Percentiles rank a stretch among this genome's conserved stretches.
phyloP scores from a whole-genome alignment of 1,139 yeast genomes.

The Pichia sp. region DNA sequence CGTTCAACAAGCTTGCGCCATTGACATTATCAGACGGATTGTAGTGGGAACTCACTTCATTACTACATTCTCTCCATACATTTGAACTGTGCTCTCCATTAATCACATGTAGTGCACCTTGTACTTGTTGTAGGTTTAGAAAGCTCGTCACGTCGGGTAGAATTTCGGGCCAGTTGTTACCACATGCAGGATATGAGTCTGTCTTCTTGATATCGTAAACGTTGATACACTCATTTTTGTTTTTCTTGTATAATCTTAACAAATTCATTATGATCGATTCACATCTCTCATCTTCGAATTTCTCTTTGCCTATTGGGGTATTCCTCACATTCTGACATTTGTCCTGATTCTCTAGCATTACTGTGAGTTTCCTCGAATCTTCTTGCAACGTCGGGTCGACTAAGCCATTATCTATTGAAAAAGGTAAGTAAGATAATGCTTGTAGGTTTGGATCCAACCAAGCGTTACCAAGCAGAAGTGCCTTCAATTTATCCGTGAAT shows the following conservation, averaged over 20 bases:
- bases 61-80: constrained; percentile 76
- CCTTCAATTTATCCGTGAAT: constrained; percentile 46
- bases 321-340: constrained; percentile 54
- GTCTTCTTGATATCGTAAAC: constrained; percentile 72
- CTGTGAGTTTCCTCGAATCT: constrained; percentile 30
- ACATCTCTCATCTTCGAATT: constrained; percentile 42
- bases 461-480: constrained; percentile 86
- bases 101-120: constrained; percentile 53
- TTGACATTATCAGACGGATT: constrained; percentile 44
- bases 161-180: constrained; percentile 91
- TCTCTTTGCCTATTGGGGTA: constrained; percentile 27
- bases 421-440: constrained; percentile 77
- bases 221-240: constrained; percentile 51
- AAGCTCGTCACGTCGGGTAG: constrained; percentile 56
- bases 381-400: constrained; percentile 35
- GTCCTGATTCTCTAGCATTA: constrained; percentile 50
- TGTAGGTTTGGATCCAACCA: constrained; percentile 93
- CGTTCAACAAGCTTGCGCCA: constrained; percentile 62
- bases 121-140: constrained; percentile 51
- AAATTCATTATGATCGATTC: constrained; percentile 43
- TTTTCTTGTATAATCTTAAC: constrained; percentile 10
- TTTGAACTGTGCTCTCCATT: not conserved
- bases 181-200: constrained; percentile 83
- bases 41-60: constrained; percentile 50
- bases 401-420: constrained; percentile 55